Evolutionary conservation across 1,284 basidiomycete genomes (phyloP), one percentile per base, ranked within the genome.

Genomic region (Stereum hirsutum): DNA sequence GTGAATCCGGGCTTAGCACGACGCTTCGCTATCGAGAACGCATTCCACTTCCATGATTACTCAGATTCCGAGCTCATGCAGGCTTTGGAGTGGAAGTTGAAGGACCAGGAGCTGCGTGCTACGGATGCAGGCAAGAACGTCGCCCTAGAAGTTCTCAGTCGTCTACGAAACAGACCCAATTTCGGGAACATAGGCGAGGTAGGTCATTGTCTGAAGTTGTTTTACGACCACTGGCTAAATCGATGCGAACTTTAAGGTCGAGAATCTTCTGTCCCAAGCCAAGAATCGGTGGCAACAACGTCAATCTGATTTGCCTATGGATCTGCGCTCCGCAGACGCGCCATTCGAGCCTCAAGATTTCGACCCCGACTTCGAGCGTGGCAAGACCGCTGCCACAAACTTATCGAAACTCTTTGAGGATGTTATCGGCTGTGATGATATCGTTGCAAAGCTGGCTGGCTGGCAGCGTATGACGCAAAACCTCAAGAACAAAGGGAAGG

Each of bases 111-210:
- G 48, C 63, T 83, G 4, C 57, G 54, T 6, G 80, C 79, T 1
- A 78, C 78, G 0, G 62, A 65, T 20, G 57, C 57, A 1, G 81
- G 76, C 1, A 82, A 78, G 52, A 52, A 55, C 4, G 69, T 72
- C 3, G 79, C 78, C 0, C 65, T 77, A 14, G 72, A 77, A 3
- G 51, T 70, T 3, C 64, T 82, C 4, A 62, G 61, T 32, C 72
- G 77, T 4, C 60, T 60, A 35, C 66, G 74, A 33, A 73, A 68
- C 44, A 66, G 73, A 2, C 78, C 79, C 4, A 79, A 81, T 55
- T 82, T 82, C 51, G 80, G 79, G 1, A 82, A 82, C 48, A 75
- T 63, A 1, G 81, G 81, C 2, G 80, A 74, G 49, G 78, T 83
- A 5, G 80, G n/a, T n/a, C n/a, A n/a, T n/a, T n/a, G n/a, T n/a